A percentile compares a stretch with the other conserved stretches of the same genome.
Conservation (phyloP, 2,329 filamentous ascomycete genomes). For the Magnaporthales sp. region DNA sequence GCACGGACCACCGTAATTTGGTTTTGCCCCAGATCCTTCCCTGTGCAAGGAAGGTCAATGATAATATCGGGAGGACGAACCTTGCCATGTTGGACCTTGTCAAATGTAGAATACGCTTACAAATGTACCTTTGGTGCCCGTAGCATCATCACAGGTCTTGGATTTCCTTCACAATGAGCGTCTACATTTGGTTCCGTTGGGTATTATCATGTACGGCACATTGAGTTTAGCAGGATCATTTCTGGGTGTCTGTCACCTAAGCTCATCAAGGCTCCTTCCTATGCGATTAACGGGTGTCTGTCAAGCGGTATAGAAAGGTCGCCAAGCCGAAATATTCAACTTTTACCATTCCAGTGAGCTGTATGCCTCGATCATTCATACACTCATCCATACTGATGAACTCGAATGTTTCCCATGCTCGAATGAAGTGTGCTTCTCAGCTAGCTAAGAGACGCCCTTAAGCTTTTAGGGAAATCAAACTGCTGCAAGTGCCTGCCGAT, state of each 20-base stretch:
- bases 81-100: too few relatives aligned
- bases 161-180: too few relatives aligned
- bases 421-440: not conserved
- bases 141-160: too few relatives aligned
- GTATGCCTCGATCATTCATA: not conserved
- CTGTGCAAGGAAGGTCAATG: constrained; percentile 3
- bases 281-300: too few relatives aligned
- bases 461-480: constrained; percentile 41
- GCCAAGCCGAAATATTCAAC: not conserved
- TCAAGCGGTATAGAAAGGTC: not conserved
- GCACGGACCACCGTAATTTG: constrained; percentile 4
- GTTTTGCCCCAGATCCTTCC: not conserved
- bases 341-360: not conserved
- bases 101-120: too few relatives aligned
- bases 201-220: too few relatives aligned
- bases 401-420: not conserved
- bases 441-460: constrained; percentile 10
- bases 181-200: too few relatives aligned
- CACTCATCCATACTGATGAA: not conserved
- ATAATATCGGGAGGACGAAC: too few relatives aligned
- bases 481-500: constrained; percentile 49
- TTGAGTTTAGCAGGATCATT: too few relatives aligned
- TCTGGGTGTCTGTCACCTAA: too few relatives aligned
- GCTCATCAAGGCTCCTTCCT: too few relatives aligned
- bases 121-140: too few relatives aligned